These are phyloP conservation scores for Globisporangium polare DNA, from an alignment of 352 stramenopile genomes.

Conservation along the genomic window DNA sequence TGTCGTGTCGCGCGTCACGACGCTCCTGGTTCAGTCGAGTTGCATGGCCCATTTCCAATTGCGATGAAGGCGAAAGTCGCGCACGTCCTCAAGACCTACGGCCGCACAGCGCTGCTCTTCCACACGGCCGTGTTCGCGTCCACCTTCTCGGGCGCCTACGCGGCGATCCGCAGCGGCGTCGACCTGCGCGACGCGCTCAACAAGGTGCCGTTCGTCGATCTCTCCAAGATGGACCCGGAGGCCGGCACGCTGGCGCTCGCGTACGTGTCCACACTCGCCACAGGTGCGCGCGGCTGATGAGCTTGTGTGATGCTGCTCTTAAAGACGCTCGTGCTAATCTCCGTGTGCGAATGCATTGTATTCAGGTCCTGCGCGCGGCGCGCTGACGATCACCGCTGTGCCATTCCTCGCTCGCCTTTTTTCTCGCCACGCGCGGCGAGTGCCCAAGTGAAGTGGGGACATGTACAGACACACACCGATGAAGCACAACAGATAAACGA, in stretches of 20 bases:
- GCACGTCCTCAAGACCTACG: conserved; percentile 91
- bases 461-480: conserved; percentile 1
- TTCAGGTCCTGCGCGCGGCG: conserved; percentile 58
- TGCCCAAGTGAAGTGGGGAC: conserved; percentile 15
- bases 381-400: conserved; percentile 67
- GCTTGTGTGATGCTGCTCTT: background rate
- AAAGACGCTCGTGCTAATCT: background rate
- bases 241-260: conserved; percentile 66
- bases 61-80: conserved; percentile 62
- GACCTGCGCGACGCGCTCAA: conserved; percentile 53
- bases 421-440: conserved; percentile 25
- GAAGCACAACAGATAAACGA: background rate
- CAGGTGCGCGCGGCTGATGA: conserved; percentile 20
- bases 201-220: conserved; percentile 67
- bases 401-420: conserved; percentile 71
- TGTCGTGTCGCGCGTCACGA: background rate
- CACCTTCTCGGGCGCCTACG: conserved; percentile 89
- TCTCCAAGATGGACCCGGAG: conserved; percentile 64
- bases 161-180: conserved; percentile 60
- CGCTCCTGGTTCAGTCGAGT: background rate
- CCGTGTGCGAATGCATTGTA: background rate
- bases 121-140: conserved; percentile 92
- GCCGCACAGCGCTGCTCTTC: conserved; percentile 92
- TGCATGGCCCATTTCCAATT: background rate
- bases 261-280: conserved; percentile 93